Percentiles rank a stretch among this genome's conserved stretches.
phyloP scores from a whole-genome alignment of 176 grass and related monocot genomes.

The Zea mays region DNA sequence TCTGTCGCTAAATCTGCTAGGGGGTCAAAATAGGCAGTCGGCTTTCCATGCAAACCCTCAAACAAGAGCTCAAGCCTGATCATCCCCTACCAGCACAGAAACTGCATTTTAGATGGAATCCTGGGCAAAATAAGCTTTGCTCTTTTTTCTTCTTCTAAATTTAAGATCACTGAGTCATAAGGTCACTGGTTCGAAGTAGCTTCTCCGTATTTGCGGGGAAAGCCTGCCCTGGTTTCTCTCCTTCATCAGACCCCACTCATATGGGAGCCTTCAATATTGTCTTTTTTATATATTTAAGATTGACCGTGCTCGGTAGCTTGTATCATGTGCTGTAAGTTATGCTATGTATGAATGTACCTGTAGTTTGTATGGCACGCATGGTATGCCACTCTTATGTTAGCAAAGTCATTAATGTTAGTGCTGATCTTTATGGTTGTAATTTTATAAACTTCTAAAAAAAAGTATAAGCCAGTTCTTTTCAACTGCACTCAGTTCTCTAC shows the following conservation, averaged over 20 bases:
- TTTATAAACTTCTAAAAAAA: conserved; percentile 36
- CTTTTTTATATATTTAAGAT: conserved; percentile 28
- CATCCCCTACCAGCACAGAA: conserved; percentile 35
- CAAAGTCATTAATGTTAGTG: conserved; percentile 47
- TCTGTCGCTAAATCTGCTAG: conserved; percentile 73
- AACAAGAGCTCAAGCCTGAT: conserved; percentile 78
- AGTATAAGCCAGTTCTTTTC: conserved; percentile 27
- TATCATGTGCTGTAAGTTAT: conserved; percentile 57
- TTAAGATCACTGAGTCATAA: too few relatives aligned
- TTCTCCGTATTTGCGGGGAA: too few relatives aligned
- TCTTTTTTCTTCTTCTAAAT: neutral
- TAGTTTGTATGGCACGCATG: conserved; percentile 42
- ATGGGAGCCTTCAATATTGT: too few relatives aligned
- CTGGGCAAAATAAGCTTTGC: conserved; percentile 57
- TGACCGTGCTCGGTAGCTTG: conserved; percentile 45
- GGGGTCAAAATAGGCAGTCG: conserved; percentile 75
- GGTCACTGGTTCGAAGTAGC: too few relatives aligned
- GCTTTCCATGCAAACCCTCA: conserved; percentile 95
- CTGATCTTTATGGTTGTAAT: conserved; percentile 50
- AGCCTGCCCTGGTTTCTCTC: too few relatives aligned
- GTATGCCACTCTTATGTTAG: conserved; percentile 42
- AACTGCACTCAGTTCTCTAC: conserved; percentile 5
- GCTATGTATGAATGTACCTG: conserved; percentile 49
- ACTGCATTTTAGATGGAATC: conserved; percentile 49
- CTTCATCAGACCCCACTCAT: too few relatives aligned